These are phyloP conservation scores for Mangifera indica DNA, from an alignment of 345 rosid species.

Conservation along the genomic window DNA sequence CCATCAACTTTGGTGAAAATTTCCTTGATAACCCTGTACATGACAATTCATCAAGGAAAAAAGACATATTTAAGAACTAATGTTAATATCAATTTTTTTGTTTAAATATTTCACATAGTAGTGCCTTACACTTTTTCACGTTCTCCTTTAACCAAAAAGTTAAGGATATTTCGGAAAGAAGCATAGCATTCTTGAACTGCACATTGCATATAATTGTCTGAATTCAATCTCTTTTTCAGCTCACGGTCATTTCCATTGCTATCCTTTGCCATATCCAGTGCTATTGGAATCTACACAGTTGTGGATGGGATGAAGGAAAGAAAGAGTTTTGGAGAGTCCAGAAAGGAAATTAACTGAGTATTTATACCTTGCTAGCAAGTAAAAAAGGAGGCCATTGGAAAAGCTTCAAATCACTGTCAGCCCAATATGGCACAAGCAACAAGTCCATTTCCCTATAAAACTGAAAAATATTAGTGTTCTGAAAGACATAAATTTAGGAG, in stretches of 20 bases:
- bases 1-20: constrained; percentile 56
- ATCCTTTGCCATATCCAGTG: constrained; percentile 66
- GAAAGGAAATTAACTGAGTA: background rate
- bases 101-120: background rate
- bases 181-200: constrained; percentile 57
- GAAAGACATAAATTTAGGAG: background rate
- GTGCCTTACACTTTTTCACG: constrained; percentile 41
- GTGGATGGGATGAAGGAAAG: constrained; percentile 12
- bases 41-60: constrained; percentile 14
- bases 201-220: constrained; percentile 54
- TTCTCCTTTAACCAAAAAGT: constrained; percentile 43
- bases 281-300: constrained; percentile 50
- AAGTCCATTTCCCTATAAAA: constrained; percentile 53
- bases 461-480: background rate
- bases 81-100: background rate
- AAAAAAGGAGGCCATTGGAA: constrained; percentile 64
- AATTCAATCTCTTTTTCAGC: constrained; percentile 44
- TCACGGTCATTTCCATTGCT: constrained; percentile 51
- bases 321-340: constrained; percentile 2
- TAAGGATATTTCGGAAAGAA: constrained; percentile 46
- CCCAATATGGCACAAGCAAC: constrained; percentile 55
- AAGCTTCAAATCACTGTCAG: constrained; percentile 48
- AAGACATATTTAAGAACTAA: background rate
- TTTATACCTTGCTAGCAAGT: constrained; percentile 54
- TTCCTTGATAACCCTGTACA: constrained; percentile 52